These are phyloP conservation scores for Penicillium bovifimosum DNA, from an alignment of 495 filamentous ascomycete species.

Conservation along the genomic window DNA sequence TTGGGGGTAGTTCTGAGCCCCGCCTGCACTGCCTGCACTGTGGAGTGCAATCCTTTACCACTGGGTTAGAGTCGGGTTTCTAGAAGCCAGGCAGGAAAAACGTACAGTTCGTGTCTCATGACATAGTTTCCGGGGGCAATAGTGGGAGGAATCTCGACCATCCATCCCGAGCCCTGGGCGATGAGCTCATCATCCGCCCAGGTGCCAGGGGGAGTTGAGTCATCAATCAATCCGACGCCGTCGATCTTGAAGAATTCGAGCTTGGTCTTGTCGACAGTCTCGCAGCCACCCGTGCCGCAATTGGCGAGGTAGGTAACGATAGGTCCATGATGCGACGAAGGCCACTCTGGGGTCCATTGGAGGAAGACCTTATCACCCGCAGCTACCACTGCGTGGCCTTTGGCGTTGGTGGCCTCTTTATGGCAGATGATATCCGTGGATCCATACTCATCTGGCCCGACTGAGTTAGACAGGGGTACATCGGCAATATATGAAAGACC, in stretches of 20 bases:
- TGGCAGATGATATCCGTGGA: slow-evolving; percentile 65
- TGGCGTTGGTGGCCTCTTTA: slow-evolving; percentile 46
- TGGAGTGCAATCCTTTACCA: slow-evolving; percentile 61
- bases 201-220: slow-evolving; percentile 41
- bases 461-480: not conserved
- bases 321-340: slow-evolving; percentile 59
- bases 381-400: slow-evolving; percentile 45
- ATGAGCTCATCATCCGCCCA: slow-evolving; percentile 66
- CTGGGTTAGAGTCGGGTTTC: not conserved
- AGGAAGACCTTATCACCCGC: slow-evolving; percentile 52
- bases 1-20: slow-evolving; percentile 71
- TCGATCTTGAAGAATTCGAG: slow-evolving; percentile 75
- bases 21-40: slow-evolving; percentile 46
- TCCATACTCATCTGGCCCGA: slow-evolving; percentile 39
- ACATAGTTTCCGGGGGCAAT: slow-evolving; percentile 69
- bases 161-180: slow-evolving; percentile 57
- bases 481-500: not conserved
- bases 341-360: slow-evolving; percentile 60
- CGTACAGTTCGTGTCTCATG: slow-evolving; percentile 57
- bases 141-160: slow-evolving; percentile 57
- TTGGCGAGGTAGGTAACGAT: slow-evolving; percentile 68
- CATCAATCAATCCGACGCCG: slow-evolving; percentile 52
- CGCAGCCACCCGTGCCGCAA: slow-evolving; percentile 60
- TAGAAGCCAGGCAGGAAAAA: not conserved
- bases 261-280: slow-evolving; percentile 52